Conservation (phyloP, 75 land plant species). For the Selaginella moellendorffii region DNA sequence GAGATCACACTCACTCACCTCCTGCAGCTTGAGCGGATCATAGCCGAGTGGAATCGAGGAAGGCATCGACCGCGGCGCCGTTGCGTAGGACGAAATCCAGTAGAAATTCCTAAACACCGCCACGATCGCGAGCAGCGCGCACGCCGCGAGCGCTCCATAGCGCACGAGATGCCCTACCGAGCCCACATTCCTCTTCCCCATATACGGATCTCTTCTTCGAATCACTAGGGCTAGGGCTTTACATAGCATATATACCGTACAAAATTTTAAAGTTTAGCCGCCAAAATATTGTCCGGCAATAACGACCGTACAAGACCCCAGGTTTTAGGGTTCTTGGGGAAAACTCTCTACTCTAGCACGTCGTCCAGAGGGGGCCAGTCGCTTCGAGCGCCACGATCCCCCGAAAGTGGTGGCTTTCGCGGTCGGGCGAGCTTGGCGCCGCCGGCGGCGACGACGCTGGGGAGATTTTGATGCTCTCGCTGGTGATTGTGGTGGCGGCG, state of each 20-base stretch:
- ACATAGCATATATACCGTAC: neutral
- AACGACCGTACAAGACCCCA: too few relatives aligned
- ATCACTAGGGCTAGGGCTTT: neutral
- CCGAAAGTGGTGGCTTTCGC: too few relatives aligned
- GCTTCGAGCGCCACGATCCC: too few relatives aligned
- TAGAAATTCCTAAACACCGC: neutral
- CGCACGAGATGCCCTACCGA: neutral
- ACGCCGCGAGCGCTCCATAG: neutral
- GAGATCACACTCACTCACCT: neutral
- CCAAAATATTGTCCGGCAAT: too few relatives aligned
- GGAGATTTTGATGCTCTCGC: neutral
- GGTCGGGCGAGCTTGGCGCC: neutral
- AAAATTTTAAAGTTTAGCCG: neutral
- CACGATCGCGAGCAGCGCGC: neutral
- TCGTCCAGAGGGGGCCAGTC: too few relatives aligned
- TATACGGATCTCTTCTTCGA: too few relatives aligned
- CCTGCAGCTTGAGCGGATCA: neutral
- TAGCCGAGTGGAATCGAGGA: neutral
- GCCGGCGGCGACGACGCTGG: neutral
- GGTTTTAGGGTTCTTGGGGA: too few relatives aligned
- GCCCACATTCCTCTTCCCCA: neutral
- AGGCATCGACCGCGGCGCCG: neutral
- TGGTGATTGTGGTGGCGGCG: neutral
- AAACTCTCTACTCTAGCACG: too few relatives aligned
- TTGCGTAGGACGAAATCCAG: neutral